Conservation (phyloP, 192 early-diverging fungal species). For the Geosiphon pyriformis region DNA sequence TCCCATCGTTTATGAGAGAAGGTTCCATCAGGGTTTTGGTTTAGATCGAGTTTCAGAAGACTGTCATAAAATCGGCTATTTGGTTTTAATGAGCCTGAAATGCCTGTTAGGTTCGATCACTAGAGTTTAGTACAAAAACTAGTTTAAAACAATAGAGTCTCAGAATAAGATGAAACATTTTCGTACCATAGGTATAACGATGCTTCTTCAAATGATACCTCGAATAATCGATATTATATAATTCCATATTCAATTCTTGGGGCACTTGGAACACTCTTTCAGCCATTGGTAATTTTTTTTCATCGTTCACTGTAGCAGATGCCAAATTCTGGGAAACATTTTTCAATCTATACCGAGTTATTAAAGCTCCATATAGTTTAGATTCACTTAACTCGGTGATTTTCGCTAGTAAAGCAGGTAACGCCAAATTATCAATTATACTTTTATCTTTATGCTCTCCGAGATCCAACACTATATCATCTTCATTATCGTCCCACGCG, state of each 20-base stretch:
- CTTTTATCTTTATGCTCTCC: constrained; percentile 32
- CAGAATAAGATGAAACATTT: too few relatives aligned
- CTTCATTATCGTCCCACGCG: constrained; percentile 43
- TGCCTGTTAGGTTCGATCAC: too few relatives aligned
- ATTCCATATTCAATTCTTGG: background rate
- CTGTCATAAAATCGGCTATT: constrained; percentile 28
- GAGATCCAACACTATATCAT: constrained; percentile 40
- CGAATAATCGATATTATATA: too few relatives aligned
- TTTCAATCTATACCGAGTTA: background rate
- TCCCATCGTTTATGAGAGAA: constrained; percentile 19
- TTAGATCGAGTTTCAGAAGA: constrained; percentile 32
- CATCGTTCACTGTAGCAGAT: background rate
- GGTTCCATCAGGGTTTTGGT: constrained; percentile 23
- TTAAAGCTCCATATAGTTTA: background rate
- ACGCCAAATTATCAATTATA: background rate
- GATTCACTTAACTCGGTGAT: background rate
- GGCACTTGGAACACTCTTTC: background rate
- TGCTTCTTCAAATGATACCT: background rate
- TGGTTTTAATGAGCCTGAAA: background rate
- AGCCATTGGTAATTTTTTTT: constrained; percentile 7
- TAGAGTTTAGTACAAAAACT: background rate
- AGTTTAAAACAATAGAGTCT: background rate
- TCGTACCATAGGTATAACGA: background rate
- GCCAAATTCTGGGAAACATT: background rate
- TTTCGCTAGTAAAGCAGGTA: constrained; percentile 5